Evolutionary conservation across 495 filamentous ascomycete species (phyloP), one percentile per base, ranked within the genome.

Genomic region (Pyrenula aspistea): DNA sequence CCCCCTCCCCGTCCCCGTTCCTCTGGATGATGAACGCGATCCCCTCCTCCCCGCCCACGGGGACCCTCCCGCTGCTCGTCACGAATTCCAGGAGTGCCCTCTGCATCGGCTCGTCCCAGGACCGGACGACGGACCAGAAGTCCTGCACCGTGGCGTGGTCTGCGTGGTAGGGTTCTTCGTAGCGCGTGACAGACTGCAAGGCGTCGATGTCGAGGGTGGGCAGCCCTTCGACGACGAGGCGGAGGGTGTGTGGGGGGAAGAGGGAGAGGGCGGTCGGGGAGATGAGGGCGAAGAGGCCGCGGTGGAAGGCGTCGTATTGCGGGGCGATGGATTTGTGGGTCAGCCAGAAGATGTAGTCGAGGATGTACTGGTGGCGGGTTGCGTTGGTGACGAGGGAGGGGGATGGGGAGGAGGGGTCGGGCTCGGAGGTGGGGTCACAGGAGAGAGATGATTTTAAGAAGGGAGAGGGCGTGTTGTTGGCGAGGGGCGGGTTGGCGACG

Each of bases 41-140:
- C 58, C 83, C 88, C 58, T 77, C 75, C 58, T 88, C 78, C 11
- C 92, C 92, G 42, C 85, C 88, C 1, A 95, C 87, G 0, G 93
- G 93, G 3, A 97, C 76, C 10, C 93, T 82, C 67, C 95, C 91
- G 67, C 85, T 91, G 2, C 91, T 90, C 22, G 93, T 98, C 22
- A 97, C 91, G 60, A 98, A 98, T 66, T 96, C 91, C 55, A 98
- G 74, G 52, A 98, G 73, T 62, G 77, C 77, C 25, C 81, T 76
- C 63, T 84, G 84, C 72, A 84, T 82, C 52, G 77, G 77, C n/a
- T 85, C 73, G 25, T 63, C 61, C 2, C 83, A 74, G 8, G 65
- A 61, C 56, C 77, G 79, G 3, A 92, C 84, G 10, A 95, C 78
- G 24, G 68, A 74, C 93, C 93, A 98, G 68, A 98, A 96, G 57